Evolutionary conservation across 2,329 filamentous ascomycete species (phyloP).

Genomic region (Colletotrichum godetiae): DNA sequence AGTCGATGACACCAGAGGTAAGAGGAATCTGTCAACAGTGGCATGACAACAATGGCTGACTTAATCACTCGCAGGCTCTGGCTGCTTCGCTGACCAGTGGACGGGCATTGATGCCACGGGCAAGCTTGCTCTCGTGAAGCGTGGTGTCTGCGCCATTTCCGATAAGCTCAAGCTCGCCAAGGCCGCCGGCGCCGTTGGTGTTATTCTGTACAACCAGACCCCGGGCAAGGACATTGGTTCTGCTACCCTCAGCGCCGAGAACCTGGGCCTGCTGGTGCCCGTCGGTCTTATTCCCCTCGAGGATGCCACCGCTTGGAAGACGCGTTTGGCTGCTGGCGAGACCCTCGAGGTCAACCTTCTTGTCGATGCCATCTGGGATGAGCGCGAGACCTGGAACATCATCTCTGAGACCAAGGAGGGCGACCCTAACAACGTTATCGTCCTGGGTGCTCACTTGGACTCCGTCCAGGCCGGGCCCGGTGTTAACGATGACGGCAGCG

Average conservation of each 20-base stretch:
- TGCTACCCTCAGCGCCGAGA: conserved; percentile 64
- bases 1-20: conserved; percentile 46
- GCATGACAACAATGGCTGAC: neutral
- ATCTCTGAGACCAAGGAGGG: conserved; percentile 56
- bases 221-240: conserved; percentile 54
- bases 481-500: conserved; percentile 55
- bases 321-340: conserved; percentile 47
- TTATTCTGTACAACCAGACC: conserved; percentile 72
- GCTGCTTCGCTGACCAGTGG: conserved; percentile 57
- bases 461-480: conserved; percentile 52
- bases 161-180: conserved; percentile 58
- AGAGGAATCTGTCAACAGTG: neutral
- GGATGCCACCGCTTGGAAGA: conserved; percentile 49
- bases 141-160: conserved; percentile 54
- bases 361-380: conserved; percentile 51
- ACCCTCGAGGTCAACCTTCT: conserved; percentile 47
- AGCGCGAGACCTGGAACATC: conserved; percentile 53
- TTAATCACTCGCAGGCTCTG: conserved; percentile 43
- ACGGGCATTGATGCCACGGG: conserved; percentile 54
- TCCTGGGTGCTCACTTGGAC: conserved; percentile 56
- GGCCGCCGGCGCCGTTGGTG: conserved; percentile 53
- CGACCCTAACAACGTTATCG: conserved; percentile 54
- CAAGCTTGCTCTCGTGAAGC: conserved; percentile 58
- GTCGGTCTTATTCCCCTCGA: conserved; percentile 50
- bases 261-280: conserved; percentile 48